Evolutionary conservation across 345 rosid species (phyloP).

Genomic region (Gossypium longicalyx): DNA sequence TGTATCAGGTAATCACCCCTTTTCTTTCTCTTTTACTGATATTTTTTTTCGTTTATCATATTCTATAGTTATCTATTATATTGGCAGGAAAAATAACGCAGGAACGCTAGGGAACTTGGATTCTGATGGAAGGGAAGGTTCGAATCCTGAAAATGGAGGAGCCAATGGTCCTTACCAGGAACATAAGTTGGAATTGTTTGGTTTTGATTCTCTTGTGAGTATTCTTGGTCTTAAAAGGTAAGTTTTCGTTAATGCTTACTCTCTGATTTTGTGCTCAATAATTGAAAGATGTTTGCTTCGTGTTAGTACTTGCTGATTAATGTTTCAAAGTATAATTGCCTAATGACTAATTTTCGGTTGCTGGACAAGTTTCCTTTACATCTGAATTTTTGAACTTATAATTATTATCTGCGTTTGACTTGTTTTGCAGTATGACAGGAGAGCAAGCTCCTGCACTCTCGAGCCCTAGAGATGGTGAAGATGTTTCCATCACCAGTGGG

Average conservation of each 20-base stretch:
- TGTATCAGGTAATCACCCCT: slow-evolving; percentile 25
- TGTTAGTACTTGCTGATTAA: neutral
- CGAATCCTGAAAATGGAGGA: slow-evolving; percentile 37
- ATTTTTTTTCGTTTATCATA: slow-evolving; percentile 10
- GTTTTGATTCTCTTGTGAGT: slow-evolving; percentile 96
- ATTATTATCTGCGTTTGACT: slow-evolving; percentile 25
- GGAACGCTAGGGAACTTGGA: slow-evolving; percentile 31
- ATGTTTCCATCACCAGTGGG: slow-evolving; percentile 50
- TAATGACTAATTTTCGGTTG: neutral
- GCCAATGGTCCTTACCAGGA: slow-evolving; percentile 56
- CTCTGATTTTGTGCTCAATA: neutral
- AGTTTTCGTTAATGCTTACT: slow-evolving; percentile 5
- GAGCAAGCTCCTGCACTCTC: slow-evolving; percentile 81
- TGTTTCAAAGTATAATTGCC: neutral
- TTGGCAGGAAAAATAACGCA: slow-evolving; percentile 55
- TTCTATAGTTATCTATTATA: neutral
- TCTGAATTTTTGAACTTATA: neutral
- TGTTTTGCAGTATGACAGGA: slow-evolving; percentile 79
- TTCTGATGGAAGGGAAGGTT: slow-evolving; percentile 34
- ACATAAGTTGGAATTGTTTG: slow-evolving; percentile 88
- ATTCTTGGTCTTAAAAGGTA: slow-evolving; percentile 98
- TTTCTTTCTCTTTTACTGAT: neutral
- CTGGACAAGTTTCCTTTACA: neutral
- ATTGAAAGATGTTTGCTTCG: neutral
- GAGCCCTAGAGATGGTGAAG: slow-evolving; percentile 91